These are phyloP conservation scores for Curvularia hawaiiensis DNA, from an alignment of 2,329 filamentous ascomycete genomes.

Conservation along the genomic window DNA sequence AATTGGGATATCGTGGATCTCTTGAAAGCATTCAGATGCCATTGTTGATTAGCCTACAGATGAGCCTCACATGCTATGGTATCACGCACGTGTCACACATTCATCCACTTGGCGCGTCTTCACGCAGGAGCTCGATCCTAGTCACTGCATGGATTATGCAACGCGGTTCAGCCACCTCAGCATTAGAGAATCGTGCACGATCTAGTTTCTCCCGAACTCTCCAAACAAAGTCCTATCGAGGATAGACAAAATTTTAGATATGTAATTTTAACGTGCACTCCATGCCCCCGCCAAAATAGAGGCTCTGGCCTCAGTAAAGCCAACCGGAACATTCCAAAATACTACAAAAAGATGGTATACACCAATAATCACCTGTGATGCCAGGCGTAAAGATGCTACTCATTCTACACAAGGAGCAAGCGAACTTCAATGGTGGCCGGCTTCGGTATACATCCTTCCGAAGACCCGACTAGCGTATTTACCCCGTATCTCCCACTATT, in stretches of 20 bases:
- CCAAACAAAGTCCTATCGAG: no score
- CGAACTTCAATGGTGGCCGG: neutral
- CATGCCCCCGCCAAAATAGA: neutral
- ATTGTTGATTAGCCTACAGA: neutral
- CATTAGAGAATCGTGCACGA: neutral
- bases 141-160: neutral
- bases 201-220: neutral
- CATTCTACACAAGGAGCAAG: neutral
- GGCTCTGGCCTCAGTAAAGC: neutral
- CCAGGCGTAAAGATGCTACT: neutral
- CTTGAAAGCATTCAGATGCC: neutral
- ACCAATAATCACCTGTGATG: neutral
- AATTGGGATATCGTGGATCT: neutral
- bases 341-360: neutral
- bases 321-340: neutral
- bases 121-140: neutral
- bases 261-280: neutral
- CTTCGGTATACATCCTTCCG: constrained; percentile 26
- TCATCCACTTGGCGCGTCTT: neutral
- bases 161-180: neutral
- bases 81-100: neutral
- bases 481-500: constrained; percentile 15
- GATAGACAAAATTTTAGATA: neutral
- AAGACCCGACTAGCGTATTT: constrained; percentile 18
- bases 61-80: neutral